phyloP scores from a whole-genome alignment of 208 protist genomes.

The Acanthamoeba triangularis region DNA sequence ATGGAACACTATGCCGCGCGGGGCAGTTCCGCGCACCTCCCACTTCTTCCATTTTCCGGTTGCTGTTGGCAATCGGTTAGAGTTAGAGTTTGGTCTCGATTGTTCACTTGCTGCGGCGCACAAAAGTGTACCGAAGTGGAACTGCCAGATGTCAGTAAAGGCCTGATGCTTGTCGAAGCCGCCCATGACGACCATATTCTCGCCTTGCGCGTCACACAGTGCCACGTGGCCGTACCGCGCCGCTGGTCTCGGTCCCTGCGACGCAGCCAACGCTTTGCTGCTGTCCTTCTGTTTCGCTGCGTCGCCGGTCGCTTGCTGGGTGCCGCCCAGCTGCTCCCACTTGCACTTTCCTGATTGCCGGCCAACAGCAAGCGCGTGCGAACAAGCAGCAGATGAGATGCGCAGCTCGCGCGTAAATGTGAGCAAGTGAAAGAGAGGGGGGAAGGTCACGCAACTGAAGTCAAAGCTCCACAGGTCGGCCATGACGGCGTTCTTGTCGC shows the following conservation, averaged over 20 bases:
- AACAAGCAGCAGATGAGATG: background rate
- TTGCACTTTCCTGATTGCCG: background rate
- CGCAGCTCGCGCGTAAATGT: too few species aligned
- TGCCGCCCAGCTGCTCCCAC: background rate
- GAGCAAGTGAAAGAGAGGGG: background rate
- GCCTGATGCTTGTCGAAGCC: background rate
- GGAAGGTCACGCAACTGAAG: background rate
- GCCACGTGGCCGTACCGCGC: background rate
- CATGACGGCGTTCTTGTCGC: background rate
- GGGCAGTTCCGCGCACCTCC: conserved; percentile 2
- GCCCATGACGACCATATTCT: conserved; percentile 12
- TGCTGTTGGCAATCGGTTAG: background rate
- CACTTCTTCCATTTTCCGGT: background rate
- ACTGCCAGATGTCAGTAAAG: background rate
- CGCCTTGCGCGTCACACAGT: background rate
- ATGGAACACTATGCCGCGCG: background rate
- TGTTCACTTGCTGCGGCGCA: background rate
- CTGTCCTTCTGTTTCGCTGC: too few species aligned
- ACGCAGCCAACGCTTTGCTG: background rate
- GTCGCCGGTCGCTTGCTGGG: background rate
- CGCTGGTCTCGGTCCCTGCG: background rate
- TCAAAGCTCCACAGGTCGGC: conserved; percentile 59
- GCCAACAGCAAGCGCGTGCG: background rate
- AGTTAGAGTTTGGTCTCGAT: background rate
- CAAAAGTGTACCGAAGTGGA: conserved; percentile 14